These are phyloP conservation scores for Schizochytrium sp. DNA, from an alignment of 108 stramenopile genomes.

Conservation along the genomic window DNA sequence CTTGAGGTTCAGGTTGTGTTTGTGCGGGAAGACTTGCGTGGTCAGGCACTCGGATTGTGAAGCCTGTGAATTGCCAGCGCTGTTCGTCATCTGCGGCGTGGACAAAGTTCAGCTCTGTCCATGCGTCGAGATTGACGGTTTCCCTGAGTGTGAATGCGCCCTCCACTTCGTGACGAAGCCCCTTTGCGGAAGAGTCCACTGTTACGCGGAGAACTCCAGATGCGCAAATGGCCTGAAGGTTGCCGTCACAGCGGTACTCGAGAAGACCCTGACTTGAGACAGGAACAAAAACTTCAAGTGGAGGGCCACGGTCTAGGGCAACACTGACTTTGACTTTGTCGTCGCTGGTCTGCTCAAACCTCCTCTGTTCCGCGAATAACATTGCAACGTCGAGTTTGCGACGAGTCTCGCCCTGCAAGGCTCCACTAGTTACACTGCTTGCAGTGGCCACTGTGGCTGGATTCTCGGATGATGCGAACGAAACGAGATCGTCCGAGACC, in stretches of 20 bases:
- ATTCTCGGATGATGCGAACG: not conserved
- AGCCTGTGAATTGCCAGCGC: not conserved
- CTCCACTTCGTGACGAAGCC: constrained; percentile 1
- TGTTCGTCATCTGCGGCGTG: not conserved
- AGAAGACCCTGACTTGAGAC: not conserved
- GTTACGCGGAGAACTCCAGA: not conserved
- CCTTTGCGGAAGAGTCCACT: not conserved
- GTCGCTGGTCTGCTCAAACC: not conserved
- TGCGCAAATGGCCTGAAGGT: not conserved
- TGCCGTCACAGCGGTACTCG: not conserved
- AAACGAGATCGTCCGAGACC: not conserved
- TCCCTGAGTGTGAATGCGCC: not conserved
- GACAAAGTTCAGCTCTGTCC: constrained; percentile 54
- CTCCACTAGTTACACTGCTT: not conserved
- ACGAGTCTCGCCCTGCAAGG: not conserved
- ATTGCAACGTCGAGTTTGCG: constrained; percentile 20
- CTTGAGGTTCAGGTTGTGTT: no score
- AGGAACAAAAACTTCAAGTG: constrained; percentile 5
- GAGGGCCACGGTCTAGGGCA: not conserved
- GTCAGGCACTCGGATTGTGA: not conserved
- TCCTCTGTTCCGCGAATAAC: not conserved
- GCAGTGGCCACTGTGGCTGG: not conserved
- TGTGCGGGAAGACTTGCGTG: no score
- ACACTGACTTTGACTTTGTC: constrained; percentile 30
- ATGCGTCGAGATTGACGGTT: constrained; percentile 35